phyloP scores from a whole-genome alignment of 805 yeast genomes.

The Candida vaughaniae region DNA sequence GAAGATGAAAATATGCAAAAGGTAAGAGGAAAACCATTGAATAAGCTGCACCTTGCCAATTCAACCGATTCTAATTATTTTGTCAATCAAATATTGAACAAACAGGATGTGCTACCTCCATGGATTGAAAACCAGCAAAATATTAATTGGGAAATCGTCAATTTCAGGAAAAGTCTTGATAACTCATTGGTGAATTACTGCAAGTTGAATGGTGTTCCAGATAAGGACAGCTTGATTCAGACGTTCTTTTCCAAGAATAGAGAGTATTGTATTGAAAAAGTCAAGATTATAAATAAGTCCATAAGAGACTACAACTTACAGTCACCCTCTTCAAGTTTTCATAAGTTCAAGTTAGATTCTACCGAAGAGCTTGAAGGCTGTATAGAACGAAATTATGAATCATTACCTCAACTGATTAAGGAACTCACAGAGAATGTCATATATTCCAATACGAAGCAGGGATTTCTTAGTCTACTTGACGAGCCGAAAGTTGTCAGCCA shows the following conservation, averaged over 20 bases:
- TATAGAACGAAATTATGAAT: slow-evolving; percentile 11
- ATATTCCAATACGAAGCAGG: slow-evolving; percentile 12
- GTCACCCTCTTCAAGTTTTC: slow-evolving; percentile 36
- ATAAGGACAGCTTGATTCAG: slow-evolving; percentile 1
- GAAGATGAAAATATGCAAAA: slow-evolving; percentile 45
- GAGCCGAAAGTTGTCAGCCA: slow-evolving; percentile 14
- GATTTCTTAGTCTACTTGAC: slow-evolving; percentile 15
- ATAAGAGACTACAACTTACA: slow-evolving; percentile 39
- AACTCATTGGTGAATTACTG: slow-evolving; percentile 21
- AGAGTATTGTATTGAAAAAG: slow-evolving; percentile 21
- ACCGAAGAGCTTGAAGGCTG: slow-evolving; percentile 26
- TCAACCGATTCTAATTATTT: slow-evolving; percentile 65
- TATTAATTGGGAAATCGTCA: slow-evolving; percentile 53
- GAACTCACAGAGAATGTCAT: slow-evolving; percentile 3
- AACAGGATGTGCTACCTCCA: slow-evolving; percentile 81
- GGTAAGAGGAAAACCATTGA: slow-evolving; percentile 60
- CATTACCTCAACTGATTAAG: slow-evolving; percentile 7
- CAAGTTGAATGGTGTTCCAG: slow-evolving; percentile 26
- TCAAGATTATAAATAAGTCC: slow-evolving; percentile 20
- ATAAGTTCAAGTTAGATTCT: slow-evolving; percentile 34
- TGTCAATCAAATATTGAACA: slow-evolving; percentile 69
- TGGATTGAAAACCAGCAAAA: slow-evolving; percentile 84
- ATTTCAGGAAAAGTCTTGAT: slow-evolving; percentile 47
- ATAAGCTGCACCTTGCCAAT: slow-evolving; percentile 57
- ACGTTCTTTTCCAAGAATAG: slow-evolving; percentile 7